Conservation (phyloP, 2,329 filamentous ascomycete species). For the Colletotrichum sp. region DNA sequence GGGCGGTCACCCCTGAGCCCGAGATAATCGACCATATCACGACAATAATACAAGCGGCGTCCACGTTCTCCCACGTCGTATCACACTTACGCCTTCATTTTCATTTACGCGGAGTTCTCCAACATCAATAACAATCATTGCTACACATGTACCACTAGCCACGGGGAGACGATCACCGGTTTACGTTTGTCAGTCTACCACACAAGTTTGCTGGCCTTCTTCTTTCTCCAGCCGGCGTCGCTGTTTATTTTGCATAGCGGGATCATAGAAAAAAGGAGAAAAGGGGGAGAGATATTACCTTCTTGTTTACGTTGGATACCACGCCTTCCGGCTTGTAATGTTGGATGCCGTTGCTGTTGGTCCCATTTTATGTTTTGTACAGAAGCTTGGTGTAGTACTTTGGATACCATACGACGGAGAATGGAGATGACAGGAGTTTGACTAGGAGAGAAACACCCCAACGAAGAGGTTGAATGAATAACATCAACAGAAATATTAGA, state of each 20-base stretch:
- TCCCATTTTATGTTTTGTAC: neutral
- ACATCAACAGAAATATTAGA: neutral
- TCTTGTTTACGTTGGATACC: neutral
- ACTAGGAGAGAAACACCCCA: neutral
- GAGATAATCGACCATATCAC: constrained; percentile 20
- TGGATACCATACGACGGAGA: neutral
- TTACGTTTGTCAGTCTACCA: neutral
- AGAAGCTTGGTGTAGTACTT: neutral
- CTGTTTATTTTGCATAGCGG: constrained; percentile 14
- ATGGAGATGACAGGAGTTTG: neutral
- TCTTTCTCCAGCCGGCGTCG: neutral
- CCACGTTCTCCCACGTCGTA: neutral
- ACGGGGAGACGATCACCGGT: neutral
- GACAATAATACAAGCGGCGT: neutral
- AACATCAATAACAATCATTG: neutral
- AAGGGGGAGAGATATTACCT: neutral
- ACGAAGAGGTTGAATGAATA: neutral
- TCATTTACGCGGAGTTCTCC: neutral
- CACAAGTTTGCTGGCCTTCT: neutral
- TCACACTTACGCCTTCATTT: neutral
- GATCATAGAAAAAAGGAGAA: neutral
- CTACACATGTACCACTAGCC: neutral
- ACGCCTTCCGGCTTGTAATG: neutral
- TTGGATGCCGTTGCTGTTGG: neutral
- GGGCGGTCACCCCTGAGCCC: constrained; percentile 50